phyloP scores from a whole-genome alignment of 805 yeast genomes.

The Ogataea neopini region DNA sequence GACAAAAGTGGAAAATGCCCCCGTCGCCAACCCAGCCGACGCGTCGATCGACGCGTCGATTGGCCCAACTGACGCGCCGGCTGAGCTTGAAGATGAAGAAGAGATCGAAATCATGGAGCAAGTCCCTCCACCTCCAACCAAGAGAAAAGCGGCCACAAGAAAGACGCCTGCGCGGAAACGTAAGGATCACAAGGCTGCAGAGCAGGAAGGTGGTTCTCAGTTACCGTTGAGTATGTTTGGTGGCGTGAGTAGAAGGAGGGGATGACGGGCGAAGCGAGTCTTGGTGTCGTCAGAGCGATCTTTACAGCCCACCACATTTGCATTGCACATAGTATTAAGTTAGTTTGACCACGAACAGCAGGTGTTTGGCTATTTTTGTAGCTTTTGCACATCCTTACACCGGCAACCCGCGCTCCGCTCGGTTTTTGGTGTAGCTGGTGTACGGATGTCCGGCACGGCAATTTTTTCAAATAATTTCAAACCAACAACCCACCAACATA shows the following conservation, averaged over 20 bases:
- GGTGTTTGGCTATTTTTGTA: neutral
- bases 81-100: constrained; percentile 1
- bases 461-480: too few species aligned
- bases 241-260: constrained; percentile 10
- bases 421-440: too few species aligned
- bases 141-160: neutral
- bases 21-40: neutral
- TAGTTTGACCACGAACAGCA: too few species aligned
- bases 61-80: neutral
- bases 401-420: neutral
- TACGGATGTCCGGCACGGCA: too few species aligned
- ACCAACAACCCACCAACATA: too few species aligned
- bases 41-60: neutral
- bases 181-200: neutral
- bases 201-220: neutral
- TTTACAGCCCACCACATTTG: too few species aligned
- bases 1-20: constrained; percentile 5
- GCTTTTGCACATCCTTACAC: neutral
- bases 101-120: neutral
- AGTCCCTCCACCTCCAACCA: neutral
- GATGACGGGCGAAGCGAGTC: neutral
- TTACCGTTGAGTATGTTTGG: constrained; percentile 17
- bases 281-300: too few species aligned
- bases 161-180: too few species aligned
- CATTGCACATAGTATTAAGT: too few species aligned